Evolutionary conservation across 768 basidiomycete genomes (phyloP), one percentile per base, ranked within the genome.

Genomic region (Lentinula guzmanii): DNA sequence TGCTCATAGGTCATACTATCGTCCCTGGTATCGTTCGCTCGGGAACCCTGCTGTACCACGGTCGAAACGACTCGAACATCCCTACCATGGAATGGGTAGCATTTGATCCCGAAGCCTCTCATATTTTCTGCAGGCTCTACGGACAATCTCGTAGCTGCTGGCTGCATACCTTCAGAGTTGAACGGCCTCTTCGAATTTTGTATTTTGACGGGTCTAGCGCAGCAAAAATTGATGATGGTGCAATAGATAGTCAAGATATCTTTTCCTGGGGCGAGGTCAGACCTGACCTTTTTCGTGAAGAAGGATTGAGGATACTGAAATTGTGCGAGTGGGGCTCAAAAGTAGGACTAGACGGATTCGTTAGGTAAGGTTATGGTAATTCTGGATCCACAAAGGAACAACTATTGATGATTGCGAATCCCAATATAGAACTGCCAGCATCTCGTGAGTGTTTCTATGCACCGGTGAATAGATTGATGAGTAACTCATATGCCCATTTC

Each of bases 161-260:
- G 75, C 77, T 75, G 10, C 67, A 78, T 18, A 79, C 78, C 7
- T 62, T 77, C 7, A 70, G 72, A 8, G 61, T 72, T 5, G 69
- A 69, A 3, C 72, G 78, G 1, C 67, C 79, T 1, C 66, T 84
- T 35, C 78, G 76, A 46, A 67, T 83, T 2, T 60, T 83, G 5
- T 82, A 83, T 62, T 83, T 84, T 45, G 83, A 84, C 55, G 82
- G 83, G 0, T 77, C 69, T 46, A 80, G 81, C 58, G 81, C 77
- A 0, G 75, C 73, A 1, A 82, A 80, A 54, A 68, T 79, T 67
- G 18, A 45, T 13, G 66, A 66, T 0, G 81, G 81, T 0, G 52
- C 77, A 3, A 60, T 82, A 71, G 78, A 83, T 57, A 74, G 69
- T 6, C 82, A 83, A 61, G 82, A 83, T 57, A 66, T 82, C 15